Percentiles rank a stretch among this genome's conserved stretches.
Evolutionary conservation across 2,329 filamentous ascomycete genomes (phyloP).

Genomic region (Tolypocladium ophioglossoides): DNA sequence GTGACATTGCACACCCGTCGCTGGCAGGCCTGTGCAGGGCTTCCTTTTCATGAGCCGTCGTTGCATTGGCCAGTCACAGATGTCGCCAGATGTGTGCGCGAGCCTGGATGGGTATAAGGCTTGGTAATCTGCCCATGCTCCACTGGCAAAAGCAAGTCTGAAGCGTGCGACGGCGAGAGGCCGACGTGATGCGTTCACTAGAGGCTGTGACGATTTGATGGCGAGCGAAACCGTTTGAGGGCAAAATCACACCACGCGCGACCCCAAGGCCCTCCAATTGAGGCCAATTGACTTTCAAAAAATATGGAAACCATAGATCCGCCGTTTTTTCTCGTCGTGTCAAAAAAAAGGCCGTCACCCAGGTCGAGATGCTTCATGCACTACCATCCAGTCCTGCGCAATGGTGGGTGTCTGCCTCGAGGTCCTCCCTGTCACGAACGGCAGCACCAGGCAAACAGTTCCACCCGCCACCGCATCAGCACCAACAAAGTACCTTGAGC

Average conservation of each 20-base stretch:
- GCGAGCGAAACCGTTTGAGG: neutral
- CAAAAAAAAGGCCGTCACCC: neutral
- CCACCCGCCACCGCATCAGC: neutral
- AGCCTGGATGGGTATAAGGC: neutral
- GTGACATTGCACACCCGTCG: neutral
- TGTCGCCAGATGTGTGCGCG: too few species aligned
- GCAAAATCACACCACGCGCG: neutral
- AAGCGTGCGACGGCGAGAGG: conserved; percentile 2
- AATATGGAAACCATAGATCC: neutral
- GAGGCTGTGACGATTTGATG: conserved; percentile 6
- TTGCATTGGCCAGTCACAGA: neutral
- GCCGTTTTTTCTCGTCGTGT: neutral
- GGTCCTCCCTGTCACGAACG: neutral
- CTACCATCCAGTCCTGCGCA: conserved; percentile 8
- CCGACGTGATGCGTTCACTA: neutral
- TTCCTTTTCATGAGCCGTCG: neutral
- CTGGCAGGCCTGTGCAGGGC: neutral
- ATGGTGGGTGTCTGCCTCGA: conserved; percentile 5
- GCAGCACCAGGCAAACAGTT: neutral
- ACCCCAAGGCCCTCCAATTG: neutral
- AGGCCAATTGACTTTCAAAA: neutral
- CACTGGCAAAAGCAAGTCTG: conserved; percentile 3
- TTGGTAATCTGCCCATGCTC: neutral
- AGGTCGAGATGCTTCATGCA: conserved; percentile 3
- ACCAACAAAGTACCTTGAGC: neutral